These are phyloP conservation scores for Penicillium sp. DNA, from an alignment of 2,329 filamentous ascomycete genomes.

Conservation along the genomic window DNA sequence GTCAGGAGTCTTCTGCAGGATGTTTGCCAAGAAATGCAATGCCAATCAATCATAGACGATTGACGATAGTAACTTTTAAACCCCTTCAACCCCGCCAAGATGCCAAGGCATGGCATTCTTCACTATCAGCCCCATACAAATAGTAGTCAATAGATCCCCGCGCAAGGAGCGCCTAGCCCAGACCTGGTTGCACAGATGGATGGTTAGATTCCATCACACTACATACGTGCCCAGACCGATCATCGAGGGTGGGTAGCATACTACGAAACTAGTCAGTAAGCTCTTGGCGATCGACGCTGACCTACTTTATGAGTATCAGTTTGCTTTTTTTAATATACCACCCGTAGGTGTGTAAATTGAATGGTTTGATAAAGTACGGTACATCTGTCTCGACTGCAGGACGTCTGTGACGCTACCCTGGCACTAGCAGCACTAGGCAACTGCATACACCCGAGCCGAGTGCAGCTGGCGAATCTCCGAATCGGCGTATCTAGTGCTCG, in stretches of 20 bases:
- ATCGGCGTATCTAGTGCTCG: not conserved
- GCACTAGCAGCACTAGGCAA: not conserved
- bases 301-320: not conserved
- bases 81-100: not conserved
- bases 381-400: too few species aligned
- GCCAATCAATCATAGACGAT: not conserved
- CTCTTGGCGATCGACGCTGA: not conserved
- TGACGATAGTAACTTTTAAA: not conserved
- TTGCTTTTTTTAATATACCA: not conserved
- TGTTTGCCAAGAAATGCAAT: not conserved
- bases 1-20: not conserved
- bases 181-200: not conserved
- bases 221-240: not conserved
- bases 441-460: not conserved
- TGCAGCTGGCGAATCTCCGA: not conserved
- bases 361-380: too few species aligned
- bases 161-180: not conserved
- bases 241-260: not conserved
- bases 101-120: not conserved
- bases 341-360: too few species aligned
- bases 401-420: not conserved
- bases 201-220: not conserved
- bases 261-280: not conserved
- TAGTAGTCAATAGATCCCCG: slow-evolving; percentile 3
- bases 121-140: not conserved